Percentiles rank a stretch among this genome's conserved stretches.
These are phyloP conservation scores for Naganishia antarctica DNA, from an alignment of 768 basidiomycete species.

Conservation along the genomic window DNA sequence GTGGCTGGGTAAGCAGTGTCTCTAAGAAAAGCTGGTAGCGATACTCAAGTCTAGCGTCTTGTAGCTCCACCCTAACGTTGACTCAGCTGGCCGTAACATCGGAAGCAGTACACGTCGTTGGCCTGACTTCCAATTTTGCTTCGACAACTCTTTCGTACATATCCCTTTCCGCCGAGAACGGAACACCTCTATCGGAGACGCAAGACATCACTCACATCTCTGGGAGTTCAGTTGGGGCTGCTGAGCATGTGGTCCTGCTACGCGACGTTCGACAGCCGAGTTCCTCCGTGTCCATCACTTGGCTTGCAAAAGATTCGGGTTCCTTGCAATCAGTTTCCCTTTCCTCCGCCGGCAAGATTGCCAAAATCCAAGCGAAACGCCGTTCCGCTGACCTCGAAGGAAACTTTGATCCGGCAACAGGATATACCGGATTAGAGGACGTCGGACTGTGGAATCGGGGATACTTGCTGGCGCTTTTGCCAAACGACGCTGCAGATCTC, in stretches of 20 bases:
- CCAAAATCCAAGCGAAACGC: background rate
- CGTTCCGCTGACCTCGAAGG: background rate
- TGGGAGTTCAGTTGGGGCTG: constrained; percentile 52
- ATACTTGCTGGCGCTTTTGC: constrained; percentile 59
- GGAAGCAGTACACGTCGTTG: constrained; percentile 59
- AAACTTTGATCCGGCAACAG: background rate
- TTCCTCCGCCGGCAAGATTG: background rate
- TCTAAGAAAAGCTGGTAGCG: too few relatives aligned
- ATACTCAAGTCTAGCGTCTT: background rate
- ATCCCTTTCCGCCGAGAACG: constrained; percentile 53
- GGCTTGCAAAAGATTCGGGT: constrained; percentile 12
- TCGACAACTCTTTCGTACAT: constrained; percentile 66
- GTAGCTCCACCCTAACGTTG: constrained; percentile 63
- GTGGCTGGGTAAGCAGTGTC: background rate
- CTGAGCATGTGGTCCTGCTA: constrained; percentile 46
- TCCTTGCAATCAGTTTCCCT: background rate
- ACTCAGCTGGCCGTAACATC: constrained; percentile 60
- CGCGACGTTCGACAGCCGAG: background rate
- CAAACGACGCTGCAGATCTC: constrained; percentile 59
- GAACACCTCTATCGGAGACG: constrained; percentile 51
- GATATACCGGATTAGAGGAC: constrained; percentile 59
- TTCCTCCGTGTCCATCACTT: background rate
- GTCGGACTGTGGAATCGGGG: constrained; percentile 60
- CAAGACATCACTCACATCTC: constrained; percentile 55
- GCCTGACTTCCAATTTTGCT: constrained; percentile 55